These are phyloP conservation scores for Camellia sinensis DNA, from an alignment of 148 eudicot species.

Conservation along the genomic window DNA sequence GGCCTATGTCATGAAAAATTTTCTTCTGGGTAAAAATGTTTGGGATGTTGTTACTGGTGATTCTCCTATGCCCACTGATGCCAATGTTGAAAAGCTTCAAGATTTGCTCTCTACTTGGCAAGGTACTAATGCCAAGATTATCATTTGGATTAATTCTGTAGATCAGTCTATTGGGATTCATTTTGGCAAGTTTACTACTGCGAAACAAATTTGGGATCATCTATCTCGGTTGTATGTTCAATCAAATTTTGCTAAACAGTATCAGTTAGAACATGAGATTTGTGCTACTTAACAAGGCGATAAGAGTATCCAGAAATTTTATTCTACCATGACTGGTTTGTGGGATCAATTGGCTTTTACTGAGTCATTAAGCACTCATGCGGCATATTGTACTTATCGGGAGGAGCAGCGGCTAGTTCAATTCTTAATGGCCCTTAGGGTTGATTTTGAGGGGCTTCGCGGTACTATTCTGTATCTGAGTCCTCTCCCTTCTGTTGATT, in stretches of 20 bases:
- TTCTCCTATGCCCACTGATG: background rate
- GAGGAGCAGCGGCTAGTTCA: background rate
- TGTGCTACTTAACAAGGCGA: background rate
- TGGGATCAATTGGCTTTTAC: background rate
- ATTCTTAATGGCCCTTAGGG: background rate
- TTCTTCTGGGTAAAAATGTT: background rate
- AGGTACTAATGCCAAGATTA: background rate
- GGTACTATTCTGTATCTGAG: background rate
- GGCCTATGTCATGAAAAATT: conserved; percentile 9
- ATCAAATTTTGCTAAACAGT: conserved; percentile 9
- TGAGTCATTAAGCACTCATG: too few species aligned
- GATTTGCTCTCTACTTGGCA: background rate
- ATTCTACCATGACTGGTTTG: background rate
- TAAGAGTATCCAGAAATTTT: background rate
- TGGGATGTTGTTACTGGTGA: background rate
- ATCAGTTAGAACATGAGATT: background rate
- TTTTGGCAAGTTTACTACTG: background rate
- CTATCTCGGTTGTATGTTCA: background rate
- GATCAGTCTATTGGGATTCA: background rate
- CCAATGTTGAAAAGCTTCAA: background rate
- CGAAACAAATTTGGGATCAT: conserved; percentile 6
- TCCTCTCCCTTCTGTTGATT: background rate
- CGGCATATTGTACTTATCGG: background rate
- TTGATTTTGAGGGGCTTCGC: background rate
- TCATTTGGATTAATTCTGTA: conserved; percentile 13